These are phyloP conservation scores for Zasmidium cellare DNA, from an alignment of 2,329 filamentous ascomycete genomes.

Conservation along the genomic window DNA sequence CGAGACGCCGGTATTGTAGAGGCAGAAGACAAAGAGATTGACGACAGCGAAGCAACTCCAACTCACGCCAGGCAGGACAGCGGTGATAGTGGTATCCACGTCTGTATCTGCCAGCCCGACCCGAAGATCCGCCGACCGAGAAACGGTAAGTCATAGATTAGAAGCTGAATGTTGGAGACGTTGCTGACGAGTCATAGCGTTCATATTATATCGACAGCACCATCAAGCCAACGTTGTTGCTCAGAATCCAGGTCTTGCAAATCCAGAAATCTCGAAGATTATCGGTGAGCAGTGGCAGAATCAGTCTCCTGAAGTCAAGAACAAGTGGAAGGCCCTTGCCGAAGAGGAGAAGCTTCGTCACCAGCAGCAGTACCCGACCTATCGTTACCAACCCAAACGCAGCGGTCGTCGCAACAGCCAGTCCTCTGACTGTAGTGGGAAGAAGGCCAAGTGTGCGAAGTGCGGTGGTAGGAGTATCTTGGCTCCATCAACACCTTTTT, in stretches of 20 bases:
- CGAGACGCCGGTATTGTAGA: slow-evolving; percentile 33
- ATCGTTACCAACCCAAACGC: slow-evolving; percentile 83
- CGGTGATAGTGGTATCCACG: slow-evolving; percentile 49
- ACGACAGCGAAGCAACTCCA: slow-evolving; percentile 26
- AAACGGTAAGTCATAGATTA: slow-evolving; percentile 62
- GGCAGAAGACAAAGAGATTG: slow-evolving; percentile 31
- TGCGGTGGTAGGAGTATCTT: slow-evolving; percentile 69
- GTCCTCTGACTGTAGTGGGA: slow-evolving; percentile 32
- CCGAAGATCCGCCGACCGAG: slow-evolving; percentile 70
- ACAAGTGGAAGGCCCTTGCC: slow-evolving; percentile 83
- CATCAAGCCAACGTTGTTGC: slow-evolving; percentile 80
- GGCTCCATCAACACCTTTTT: slow-evolving; percentile 59
- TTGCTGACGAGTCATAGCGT: slow-evolving; percentile 62
- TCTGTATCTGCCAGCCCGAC: slow-evolving; percentile 70
- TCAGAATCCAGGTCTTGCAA: slow-evolving; percentile 83
- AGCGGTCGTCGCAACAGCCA: slow-evolving; percentile 46
- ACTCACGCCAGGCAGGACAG: slow-evolving; percentile 33
- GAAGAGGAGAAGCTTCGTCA: slow-evolving; percentile 92
- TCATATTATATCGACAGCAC: slow-evolving; percentile 95
- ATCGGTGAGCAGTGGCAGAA: slow-evolving; percentile 90
- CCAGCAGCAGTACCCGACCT: slow-evolving; percentile 85
- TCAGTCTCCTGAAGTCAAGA: slow-evolving; percentile 71
- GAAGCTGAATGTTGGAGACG: slow-evolving; percentile 37
- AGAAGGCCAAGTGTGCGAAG: slow-evolving; percentile 62
- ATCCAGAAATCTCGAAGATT: slow-evolving; percentile 96